Evolutionary conservation across 2,329 filamentous ascomycete genomes (phyloP), one percentile per base, ranked within the genome.

Genomic region (Sporothrix sp.): DNA sequence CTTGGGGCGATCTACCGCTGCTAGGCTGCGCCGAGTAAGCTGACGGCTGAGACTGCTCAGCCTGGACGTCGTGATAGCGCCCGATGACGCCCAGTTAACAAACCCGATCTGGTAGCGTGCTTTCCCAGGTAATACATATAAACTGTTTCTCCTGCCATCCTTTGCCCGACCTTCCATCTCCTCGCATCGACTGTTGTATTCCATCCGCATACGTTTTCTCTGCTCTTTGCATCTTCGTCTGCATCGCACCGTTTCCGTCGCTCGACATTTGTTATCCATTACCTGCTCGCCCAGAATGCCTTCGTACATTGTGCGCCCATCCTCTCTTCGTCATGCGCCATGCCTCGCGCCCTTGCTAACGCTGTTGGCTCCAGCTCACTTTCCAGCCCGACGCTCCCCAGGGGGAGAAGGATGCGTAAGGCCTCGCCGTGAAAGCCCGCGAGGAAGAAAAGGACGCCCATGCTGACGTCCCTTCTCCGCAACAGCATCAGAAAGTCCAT

Each of bases 401-500:
- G 43, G 79, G 81, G 28, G 73, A 94, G 63, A 73, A 95, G 57
- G 71, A 81, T 45, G 76, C 76, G 84, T 87, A 69, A 59, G 77
- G 59, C 14, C 13, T 10, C 32, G 1, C 25, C 23, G 13, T 13
- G 13, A 25, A n/a, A n/a, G n/a, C n/a, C n/a, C n/a, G n/a, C n/a
- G n/a, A n/a, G n/a, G n/a, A n/a, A n/a, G n/a, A n/a, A n/a, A n/a
- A n/a, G n/a, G n/a, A n/a, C n/a, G n/a, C n/a, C n/a, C n/a, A n/a
- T n/a, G 28, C 49, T 51, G 20, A 46, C 36, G 40, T 28, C 27
- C 13, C 9, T 7, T 9, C 8, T 16, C 32, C 14, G 14, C 11
- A 14, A 37, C 60, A 89, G 85, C 48, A 84, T 85, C 54, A 95
- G 95, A 81, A 71, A 90, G 65, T 71, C 82, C 53, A 85, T 82